Evolutionary conservation across 129 eudicot species (phyloP).

Genomic region (Saposhnikovia divaricata): DNA sequence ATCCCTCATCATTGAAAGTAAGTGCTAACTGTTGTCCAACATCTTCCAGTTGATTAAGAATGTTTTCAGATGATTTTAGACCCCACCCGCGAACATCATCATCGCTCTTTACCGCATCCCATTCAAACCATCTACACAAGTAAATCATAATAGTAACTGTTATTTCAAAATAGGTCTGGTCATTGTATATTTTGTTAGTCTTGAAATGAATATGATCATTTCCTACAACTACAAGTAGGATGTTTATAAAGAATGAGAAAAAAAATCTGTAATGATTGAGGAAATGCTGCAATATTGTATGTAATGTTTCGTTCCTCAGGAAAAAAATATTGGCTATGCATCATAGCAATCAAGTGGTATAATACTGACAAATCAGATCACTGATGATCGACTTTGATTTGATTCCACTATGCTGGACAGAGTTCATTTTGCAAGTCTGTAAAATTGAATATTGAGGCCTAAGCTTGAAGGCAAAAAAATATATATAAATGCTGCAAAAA

Average conservation of each 20-base stretch:
- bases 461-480: not conserved
- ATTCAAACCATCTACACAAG: constrained; percentile 73
- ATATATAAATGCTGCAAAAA: not conserved
- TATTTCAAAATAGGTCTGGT: not conserved
- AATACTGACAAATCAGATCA: not conserved
- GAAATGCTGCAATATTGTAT: not conserved
- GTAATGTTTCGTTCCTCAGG: not conserved
- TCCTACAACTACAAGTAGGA: not conserved
- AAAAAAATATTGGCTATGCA: not conserved
- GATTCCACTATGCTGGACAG: not conserved
- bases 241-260: not conserved
- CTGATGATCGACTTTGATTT: not conserved
- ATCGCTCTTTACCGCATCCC: constrained; percentile 35
- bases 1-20: constrained; percentile 69
- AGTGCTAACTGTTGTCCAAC: constrained; percentile 90
- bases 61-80: constrained; percentile 61
- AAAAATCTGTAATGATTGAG: not conserved
- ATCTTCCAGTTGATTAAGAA: constrained; percentile 58
- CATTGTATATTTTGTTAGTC: not conserved
- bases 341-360: not conserved
- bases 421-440: not conserved
- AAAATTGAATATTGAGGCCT: not conserved
- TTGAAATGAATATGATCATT: not conserved
- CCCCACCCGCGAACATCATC: constrained; percentile 31
- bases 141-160: not conserved